Evolutionary conservation across 331 rosid genomes (phyloP), one percentile per base, ranked within the genome.

Genomic region (Pyracantha coccinea): DNA sequence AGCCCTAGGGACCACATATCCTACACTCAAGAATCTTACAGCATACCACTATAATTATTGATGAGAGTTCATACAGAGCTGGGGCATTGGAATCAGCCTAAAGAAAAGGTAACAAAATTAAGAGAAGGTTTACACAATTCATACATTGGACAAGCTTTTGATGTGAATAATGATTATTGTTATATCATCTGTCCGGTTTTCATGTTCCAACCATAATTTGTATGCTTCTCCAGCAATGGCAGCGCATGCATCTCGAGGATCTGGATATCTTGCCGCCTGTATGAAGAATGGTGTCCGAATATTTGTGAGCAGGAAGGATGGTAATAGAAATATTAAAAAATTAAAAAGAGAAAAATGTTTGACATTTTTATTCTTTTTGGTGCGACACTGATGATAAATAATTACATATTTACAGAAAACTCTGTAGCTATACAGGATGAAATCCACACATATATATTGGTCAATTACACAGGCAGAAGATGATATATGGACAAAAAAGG

Each of bases 241-340:
- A 62, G 97, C 87, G 77, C 99, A 95, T 15, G 97, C 99, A 80
- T 95, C 99, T 25, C 97, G 93, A 27, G 99, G 96, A 89, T 95
- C 99, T 32, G 88, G 6, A 85, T 92, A 88, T 76, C 87, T 90
- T 77, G 96, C 89, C 19, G 86, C 99, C 99, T 95, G 82, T 77
- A 79, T 58, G 71, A 81, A 57, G 59, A 80, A 74, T 79, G 55
- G 75, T 19, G 60, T 33, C 54, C 3, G 53, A 7, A 71, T 27
- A 82, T 72, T 20, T 65, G 47, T 72, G 60, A 61, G 58, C 44
- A 23, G 38, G 67, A 23, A 72, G 45, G 38, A 72, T 6, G 2
- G 32, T 20, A 32, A 55, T 32, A 14, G 60, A 67, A 25, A 17
- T 28, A 5, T 41, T 41, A 50, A 33, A 33, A 54, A 52, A 52